Percentiles rank a stretch among this genome's conserved stretches.
Conservation (phyloP, 805 yeast genomes). For the Torulaspora microellipsoides region DNA sequence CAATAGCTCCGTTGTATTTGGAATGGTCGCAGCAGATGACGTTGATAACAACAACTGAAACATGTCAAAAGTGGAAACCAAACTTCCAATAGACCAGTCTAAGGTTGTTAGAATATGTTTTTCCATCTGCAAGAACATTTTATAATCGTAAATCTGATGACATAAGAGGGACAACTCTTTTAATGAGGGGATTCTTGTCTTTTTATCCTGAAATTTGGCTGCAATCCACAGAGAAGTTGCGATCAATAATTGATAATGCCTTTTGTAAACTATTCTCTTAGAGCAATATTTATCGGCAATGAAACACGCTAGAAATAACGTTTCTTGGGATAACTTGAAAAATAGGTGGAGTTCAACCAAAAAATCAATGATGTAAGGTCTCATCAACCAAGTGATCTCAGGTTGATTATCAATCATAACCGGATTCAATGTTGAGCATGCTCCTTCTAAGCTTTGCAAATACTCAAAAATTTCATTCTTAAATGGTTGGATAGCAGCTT, state of each 20-base stretch:
- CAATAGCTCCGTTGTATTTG: slow-evolving; percentile 5
- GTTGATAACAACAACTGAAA: slow-evolving; percentile 12
- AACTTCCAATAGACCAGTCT: slow-evolving; percentile 50
- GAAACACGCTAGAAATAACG: slow-evolving; percentile 59
- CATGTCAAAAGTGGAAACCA: slow-evolving; percentile 18
- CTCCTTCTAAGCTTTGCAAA: slow-evolving; percentile 38
- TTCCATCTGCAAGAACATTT: slow-evolving; percentile 75
- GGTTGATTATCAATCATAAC: slow-evolving; percentile 80
- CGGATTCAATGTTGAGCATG: slow-evolving; percentile 32
- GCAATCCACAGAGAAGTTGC: slow-evolving; percentile 88
- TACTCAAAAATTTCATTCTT: slow-evolving; percentile 39
- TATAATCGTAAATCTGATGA: slow-evolving; percentile 56
- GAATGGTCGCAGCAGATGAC: slow-evolving; percentile 4
- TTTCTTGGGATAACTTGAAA: slow-evolving; percentile 58
- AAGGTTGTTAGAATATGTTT: slow-evolving; percentile 65
- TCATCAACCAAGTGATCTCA: slow-evolving; percentile 72
- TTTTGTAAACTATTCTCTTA: slow-evolving; percentile 68
- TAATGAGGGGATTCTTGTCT: slow-evolving; percentile 61
- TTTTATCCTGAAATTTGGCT: slow-evolving; percentile 66
- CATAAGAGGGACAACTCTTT: slow-evolving; percentile 62
- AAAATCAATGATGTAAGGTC: slow-evolving; percentile 75
- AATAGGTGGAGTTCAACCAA: slow-evolving; percentile 62
- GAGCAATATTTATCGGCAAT: slow-evolving; percentile 83
- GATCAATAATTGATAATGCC: slow-evolving; percentile 80
- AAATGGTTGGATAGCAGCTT: slow-evolving; percentile 40